Evolutionary conservation across 73 alveolate genomes (phyloP), one percentile per base, ranked within the genome.

Genomic region (Breviolum minutum): DNA sequence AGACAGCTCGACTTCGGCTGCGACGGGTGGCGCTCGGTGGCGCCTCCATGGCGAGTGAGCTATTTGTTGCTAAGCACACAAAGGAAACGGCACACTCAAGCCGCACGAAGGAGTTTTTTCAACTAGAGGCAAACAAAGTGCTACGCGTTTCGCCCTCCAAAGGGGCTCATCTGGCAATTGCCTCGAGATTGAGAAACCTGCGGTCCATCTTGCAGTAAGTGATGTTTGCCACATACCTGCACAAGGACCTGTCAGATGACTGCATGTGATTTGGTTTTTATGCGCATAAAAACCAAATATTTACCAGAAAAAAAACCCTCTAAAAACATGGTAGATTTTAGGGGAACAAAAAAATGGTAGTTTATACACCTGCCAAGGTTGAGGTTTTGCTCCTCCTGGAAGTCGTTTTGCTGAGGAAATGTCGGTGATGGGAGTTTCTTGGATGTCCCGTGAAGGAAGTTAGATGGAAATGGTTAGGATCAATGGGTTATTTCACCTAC

Each of bases 1-100:
- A 79, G 26, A 63, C 30, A 79, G 87, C 87, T 79, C 87, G 87
- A 79, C 87, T 79, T 27, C 87, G 87, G 26, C 87, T 79, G 87
- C 87, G 87, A 71, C 10, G 32, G 10, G 19, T 48, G 30, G 81
- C 81, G 16, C 61, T 1, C n/a, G 66, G 16, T n/a, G 30, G 63
- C 26, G 87, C 66, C 19, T 69, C 79, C 87, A 79, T 79, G 87
- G 87, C 87, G 87, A 79, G 63, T 79, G 87, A 12, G 87, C 87
- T 79, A 27, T 1, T 79, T 79, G 87, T 79, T 79, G 87, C 87
- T 71, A 71, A 71, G 81, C 83, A 73, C 83, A 73, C 83, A 73
- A 73, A 20, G 83, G 83, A 26, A 73, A 6, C 30, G 83, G 83
- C 83, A 22, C 83, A 73, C 83, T 73, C 83, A 73, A 73, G 83